Base-by-base conservation (phyloP, 2,329 filamentous ascomycete species). In the Verruconis gallopava region DNA sequence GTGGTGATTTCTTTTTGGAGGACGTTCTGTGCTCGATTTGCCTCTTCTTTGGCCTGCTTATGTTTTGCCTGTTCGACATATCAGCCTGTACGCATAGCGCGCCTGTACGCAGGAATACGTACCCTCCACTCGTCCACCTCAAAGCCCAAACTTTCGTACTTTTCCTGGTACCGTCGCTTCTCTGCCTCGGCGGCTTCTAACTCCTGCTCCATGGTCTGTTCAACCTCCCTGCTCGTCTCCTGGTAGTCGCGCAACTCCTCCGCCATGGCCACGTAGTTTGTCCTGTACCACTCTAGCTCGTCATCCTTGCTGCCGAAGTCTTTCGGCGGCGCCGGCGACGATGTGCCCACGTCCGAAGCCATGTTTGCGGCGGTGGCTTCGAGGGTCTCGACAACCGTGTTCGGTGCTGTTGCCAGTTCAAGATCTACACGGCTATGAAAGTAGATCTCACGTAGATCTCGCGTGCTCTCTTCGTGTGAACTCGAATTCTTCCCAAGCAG, bases 91-190 rank as follows among this genome's bases (percentile, higher is more conserved):
- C n/a, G n/a, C n/a, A n/a, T n/a, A n/a, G n/a, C n/a, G n/a, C n/a
- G n/a, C n/a, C n/a, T n/a, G n/a, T n/a, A n/a, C n/a, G n/a, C n/a
- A 40, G 15, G 25, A 40, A 28, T 38, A 57, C 74, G 61, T 67
- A 89, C 86, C 79, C 96, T 96, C 91, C 91, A 98, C 64, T 98
- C 91, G 45, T 96, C 86, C 1, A 91, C 88, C 61, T 96, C 88
- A 56, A 85, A 98, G 38, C 73, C 77, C 48, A 93, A 62, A 28
- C 71, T 73, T 61, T 96, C 89, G 1, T 85, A 81, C 66, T 89
- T 93, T 60, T 93, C 81, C 59, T 88, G 80, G 52, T 95, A 64
- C 49, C 78, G 70, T 48, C 86, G 75, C 65, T 96, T 89, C 53
- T 86, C 77, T 67, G 93, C 93, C 69, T 98, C 91, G 35, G 88